phyloP scores from a whole-genome alignment of 257 asterid genomes.

The Lycium ferocissimum region DNA sequence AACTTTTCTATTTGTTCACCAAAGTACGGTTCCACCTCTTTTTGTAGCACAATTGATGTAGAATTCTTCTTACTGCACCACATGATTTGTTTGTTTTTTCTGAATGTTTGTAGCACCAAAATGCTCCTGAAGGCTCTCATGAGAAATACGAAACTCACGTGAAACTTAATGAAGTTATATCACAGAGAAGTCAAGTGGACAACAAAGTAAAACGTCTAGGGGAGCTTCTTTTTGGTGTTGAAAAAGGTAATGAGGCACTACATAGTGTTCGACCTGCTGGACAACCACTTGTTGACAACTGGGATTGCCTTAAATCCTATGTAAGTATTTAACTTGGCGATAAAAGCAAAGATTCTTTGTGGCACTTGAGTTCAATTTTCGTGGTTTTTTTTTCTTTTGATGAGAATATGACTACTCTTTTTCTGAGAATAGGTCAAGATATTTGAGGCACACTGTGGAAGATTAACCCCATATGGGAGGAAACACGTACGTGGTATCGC shows the following conservation, averaged over 20 bases:
- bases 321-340: constrained; percentile 44
- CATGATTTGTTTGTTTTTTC: not conserved
- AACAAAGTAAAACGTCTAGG: constrained; percentile 67
- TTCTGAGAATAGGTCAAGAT: constrained; percentile 54
- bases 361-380: not conserved
- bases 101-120: constrained; percentile 47
- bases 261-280: constrained; percentile 64
- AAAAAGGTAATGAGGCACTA: constrained; percentile 66
- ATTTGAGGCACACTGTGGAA: constrained; percentile 81
- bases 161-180: constrained; percentile 76
- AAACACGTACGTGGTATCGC: constrained; percentile 91
- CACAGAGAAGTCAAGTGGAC: constrained; percentile 73
- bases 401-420: not conserved
- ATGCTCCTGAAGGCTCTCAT: constrained; percentile 75
- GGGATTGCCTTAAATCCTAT: constrained; percentile 81
- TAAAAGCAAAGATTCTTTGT: not conserved
- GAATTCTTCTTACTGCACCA: not conserved
- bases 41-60: not conserved
- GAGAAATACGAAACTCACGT: constrained; percentile 80
- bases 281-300: constrained; percentile 40
- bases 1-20: constrained; percentile 82
- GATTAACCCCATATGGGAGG: constrained; percentile 85
- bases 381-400: not conserved
- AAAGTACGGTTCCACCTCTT: constrained; percentile 51
- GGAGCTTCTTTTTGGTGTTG: constrained; percentile 79